Evolutionary conservation across 495 filamentous ascomycete species (phyloP).

Genomic region (Polyplosphaeria fusca): DNA sequence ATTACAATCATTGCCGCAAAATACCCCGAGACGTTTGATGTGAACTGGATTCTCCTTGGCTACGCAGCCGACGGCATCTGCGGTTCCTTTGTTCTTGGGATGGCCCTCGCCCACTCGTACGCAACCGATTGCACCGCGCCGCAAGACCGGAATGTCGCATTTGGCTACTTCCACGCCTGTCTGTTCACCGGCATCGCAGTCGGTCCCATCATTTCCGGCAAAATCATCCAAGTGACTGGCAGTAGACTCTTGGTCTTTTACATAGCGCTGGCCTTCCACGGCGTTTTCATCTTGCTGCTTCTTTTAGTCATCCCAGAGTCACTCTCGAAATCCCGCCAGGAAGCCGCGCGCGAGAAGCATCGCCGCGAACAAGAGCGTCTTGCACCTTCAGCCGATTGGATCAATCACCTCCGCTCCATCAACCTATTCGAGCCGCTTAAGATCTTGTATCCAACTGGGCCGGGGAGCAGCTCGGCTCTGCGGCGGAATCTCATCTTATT

Average conservation of each 20-base stretch:
- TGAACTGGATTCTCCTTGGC: constrained; percentile 72
- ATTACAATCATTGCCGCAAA: constrained; percentile 73
- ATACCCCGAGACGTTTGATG: constrained; percentile 65
- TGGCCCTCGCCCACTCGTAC: constrained; percentile 80
- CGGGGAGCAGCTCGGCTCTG: constrained; percentile 56
- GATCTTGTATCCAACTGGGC: constrained; percentile 70
- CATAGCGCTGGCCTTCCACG: constrained; percentile 65
- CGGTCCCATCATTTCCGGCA: constrained; percentile 76
- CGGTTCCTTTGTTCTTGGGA: constrained; percentile 79
- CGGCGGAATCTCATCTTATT: constrained; percentile 77
- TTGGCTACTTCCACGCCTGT: constrained; percentile 84
- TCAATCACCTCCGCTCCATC: constrained; percentile 45
- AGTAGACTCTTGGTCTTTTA: constrained; percentile 74
- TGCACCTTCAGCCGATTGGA: constrained; percentile 38
- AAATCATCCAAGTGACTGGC: constrained; percentile 67
- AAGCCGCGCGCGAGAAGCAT: constrained; percentile 64
- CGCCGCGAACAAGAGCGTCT: constrained; percentile 21
- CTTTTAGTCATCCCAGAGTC: constrained; percentile 76
- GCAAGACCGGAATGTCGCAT: constrained; percentile 72
- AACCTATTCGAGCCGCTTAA: constrained; percentile 73
- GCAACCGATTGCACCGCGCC: constrained; percentile 82
- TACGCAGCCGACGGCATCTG: constrained; percentile 73
- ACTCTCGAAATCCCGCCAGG: constrained; percentile 64
- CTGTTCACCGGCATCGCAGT: constrained; percentile 82
- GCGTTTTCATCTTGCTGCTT: constrained; percentile 66